phyloP scores from a whole-genome alignment of 306 rosid genomes.

The Crotalaria pallida region DNA sequence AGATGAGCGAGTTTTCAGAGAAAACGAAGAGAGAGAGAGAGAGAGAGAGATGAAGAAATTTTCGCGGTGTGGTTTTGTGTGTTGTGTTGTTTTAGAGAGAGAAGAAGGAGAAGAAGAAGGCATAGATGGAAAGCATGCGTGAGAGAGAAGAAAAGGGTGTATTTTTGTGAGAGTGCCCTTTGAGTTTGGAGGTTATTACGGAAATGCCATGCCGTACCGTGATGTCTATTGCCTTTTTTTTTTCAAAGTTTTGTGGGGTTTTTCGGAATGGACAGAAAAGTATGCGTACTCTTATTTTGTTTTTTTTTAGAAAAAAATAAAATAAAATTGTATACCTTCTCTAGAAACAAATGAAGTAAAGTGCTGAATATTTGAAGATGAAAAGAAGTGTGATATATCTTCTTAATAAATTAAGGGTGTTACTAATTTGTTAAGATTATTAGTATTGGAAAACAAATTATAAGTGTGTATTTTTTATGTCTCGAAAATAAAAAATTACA shows the following conservation, averaged over 20 bases:
- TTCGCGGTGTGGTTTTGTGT: neutral
- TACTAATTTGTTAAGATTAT: too few species aligned
- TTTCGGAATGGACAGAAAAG: neutral
- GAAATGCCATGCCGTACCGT: slow-evolving; percentile 31
- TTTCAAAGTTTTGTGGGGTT: neutral
- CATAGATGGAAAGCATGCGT: slow-evolving; percentile 52
- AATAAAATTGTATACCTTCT: too few species aligned
- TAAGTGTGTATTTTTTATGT: too few species aligned
- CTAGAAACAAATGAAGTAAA: too few species aligned
- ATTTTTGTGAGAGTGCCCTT: slow-evolving; percentile 17
- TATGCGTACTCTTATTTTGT: neutral
- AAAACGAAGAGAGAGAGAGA: neutral
- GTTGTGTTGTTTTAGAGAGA: neutral
- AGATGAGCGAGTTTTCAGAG: too few species aligned
- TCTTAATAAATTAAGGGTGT: too few species aligned
- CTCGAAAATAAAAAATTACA: too few species aligned
- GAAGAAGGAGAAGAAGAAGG: neutral
- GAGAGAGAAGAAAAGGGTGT: slow-evolving; percentile 31
- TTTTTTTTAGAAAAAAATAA: too few species aligned
- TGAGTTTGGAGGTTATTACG: slow-evolving; percentile 19
- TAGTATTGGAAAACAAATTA: too few species aligned
- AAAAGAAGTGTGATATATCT: too few species aligned
- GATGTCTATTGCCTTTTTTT: neutral
- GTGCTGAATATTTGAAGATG: too few species aligned
- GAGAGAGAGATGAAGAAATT: neutral